These are phyloP conservation scores for Paecilomyces formosus DNA, from an alignment of 2,329 filamentous ascomycete genomes.

Conservation along the genomic window DNA sequence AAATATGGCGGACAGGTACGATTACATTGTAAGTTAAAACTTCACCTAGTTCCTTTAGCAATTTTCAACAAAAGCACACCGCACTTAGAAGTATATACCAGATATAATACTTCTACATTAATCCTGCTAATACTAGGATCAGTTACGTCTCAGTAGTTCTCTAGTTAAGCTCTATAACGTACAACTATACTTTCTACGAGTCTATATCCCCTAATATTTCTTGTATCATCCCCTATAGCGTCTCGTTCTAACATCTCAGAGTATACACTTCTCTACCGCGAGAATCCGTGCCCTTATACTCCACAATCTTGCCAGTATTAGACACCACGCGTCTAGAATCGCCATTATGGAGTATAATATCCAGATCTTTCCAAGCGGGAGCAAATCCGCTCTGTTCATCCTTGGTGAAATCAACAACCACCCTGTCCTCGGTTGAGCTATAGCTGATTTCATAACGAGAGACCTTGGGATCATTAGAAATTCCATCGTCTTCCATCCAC, in stretches of 20 bases:
- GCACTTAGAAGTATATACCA: no score
- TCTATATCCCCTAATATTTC: background rate
- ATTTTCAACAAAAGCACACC: no score
- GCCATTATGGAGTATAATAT: conserved; percentile 45
- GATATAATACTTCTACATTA: no score
- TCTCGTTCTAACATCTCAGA: conserved; percentile 9
- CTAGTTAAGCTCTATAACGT: background rate
- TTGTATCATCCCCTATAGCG: background rate
- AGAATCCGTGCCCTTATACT: conserved; percentile 18
- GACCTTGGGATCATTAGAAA: conserved; percentile 37
- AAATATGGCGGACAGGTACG: no score
- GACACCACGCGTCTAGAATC: conserved; percentile 38
- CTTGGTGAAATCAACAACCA: conserved; percentile 38
- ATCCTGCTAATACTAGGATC: no score
- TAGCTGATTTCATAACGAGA: conserved; percentile 40
- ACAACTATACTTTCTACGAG: background rate
- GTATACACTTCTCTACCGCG: conserved; percentile 24
- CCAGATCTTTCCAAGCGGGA: conserved; percentile 44
- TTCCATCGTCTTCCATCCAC: conserved; percentile 54
- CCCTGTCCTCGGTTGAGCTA: conserved; percentile 35
- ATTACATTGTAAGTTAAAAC: no score
- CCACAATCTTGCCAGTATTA: conserved; percentile 20
- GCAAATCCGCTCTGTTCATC: conserved; percentile 34
- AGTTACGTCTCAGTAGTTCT: background rate
- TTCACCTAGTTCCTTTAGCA: no score